These are phyloP conservation scores for Sugiyamaella pinicola DNA, from an alignment of 1,139 yeast species.

Conservation along the genomic window DNA sequence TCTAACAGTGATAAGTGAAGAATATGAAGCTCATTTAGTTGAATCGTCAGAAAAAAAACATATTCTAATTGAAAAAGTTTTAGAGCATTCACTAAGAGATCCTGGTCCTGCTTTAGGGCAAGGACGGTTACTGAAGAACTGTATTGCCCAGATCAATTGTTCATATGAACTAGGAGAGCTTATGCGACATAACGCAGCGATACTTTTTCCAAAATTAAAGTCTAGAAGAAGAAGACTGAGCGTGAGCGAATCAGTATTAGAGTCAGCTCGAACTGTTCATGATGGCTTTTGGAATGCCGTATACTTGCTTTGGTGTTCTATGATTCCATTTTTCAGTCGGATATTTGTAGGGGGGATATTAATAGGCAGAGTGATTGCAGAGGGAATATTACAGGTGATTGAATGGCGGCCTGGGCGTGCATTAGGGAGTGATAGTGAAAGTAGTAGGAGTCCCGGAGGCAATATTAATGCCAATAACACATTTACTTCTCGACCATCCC, in stretches of 20 bases:
- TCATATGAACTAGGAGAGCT: constrained; percentile 39
- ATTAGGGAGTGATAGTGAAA: constrained; percentile 20
- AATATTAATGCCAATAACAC: too few relatives aligned
- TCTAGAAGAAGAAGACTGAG: constrained; percentile 30
- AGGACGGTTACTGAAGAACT: constrained; percentile 29
- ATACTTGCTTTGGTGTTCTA: constrained; percentile 22
- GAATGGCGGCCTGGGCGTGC: constrained; percentile 40
- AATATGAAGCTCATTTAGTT: constrained; percentile 40
- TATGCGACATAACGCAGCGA: constrained; percentile 37
- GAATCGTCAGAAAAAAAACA: constrained; percentile 28
- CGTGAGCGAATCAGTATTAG: constrained; percentile 34
- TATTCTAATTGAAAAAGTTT: constrained; percentile 29
- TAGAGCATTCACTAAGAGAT: constrained; percentile 28
- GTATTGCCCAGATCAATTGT: constrained; percentile 42
- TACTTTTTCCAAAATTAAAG: constrained; percentile 37
- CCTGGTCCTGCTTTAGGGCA: constrained; percentile 13
- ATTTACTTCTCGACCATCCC: background rate
- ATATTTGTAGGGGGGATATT: constrained; percentile 30
- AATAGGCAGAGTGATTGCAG: constrained; percentile 38
- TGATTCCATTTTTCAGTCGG: constrained; percentile 23
- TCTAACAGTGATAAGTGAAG: constrained; percentile 36
- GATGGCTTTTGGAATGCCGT: constrained; percentile 26
- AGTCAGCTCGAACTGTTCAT: constrained; percentile 35
- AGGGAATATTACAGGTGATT: constrained; percentile 43
- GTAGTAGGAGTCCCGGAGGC: too few relatives aligned